Evolutionary conservation across 495 filamentous ascomycete genomes (phyloP).

Genomic region (Platismatia glauca): DNA sequence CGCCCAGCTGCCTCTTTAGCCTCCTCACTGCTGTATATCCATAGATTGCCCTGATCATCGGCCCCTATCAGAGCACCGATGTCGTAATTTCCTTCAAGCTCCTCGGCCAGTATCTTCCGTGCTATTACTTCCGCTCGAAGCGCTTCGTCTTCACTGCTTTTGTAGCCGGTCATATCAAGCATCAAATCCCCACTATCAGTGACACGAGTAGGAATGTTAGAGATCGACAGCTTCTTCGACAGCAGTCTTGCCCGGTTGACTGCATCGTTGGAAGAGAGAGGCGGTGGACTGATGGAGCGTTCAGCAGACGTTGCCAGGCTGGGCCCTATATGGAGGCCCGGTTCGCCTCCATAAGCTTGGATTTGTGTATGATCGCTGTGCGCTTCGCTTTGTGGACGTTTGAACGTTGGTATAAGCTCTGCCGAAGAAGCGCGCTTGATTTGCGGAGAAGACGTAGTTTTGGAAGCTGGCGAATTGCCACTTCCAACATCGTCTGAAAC

Average conservation of each 20-base stretch:
- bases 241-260: conserved; percentile 74
- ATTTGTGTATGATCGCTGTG: conserved; percentile 12
- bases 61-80: conserved; percentile 91
- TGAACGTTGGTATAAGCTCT: conserved; percentile 33
- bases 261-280: conserved; percentile 64
- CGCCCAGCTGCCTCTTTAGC: conserved; percentile 69
- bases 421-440: conserved; percentile 46
- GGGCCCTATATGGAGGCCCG: conserved; percentile 26
- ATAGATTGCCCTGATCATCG: conserved; percentile 90
- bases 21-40: conserved; percentile 98
- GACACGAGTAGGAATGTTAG: conserved; percentile 86
- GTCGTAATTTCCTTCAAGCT: conserved; percentile 90
- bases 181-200: conserved; percentile 93
- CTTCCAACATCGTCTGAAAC: conserved; percentile 32
- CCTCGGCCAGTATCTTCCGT: conserved; percentile 90
- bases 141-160: conserved; percentile 83
- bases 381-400: conserved; percentile 6
- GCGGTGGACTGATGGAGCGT: conserved; percentile 68
- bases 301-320: conserved; percentile 27
- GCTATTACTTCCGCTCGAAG: conserved; percentile 85
- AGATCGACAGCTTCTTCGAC: conserved; percentile 76
- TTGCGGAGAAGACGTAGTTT: conserved; percentile 29
- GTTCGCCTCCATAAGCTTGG: conserved; percentile 29
- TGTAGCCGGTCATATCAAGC: conserved; percentile 97
- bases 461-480: conserved; percentile 32